Evolutionary conservation across 2,329 filamentous ascomycete genomes (phyloP).

Genomic region (Colletotrichum tropicicola): DNA sequence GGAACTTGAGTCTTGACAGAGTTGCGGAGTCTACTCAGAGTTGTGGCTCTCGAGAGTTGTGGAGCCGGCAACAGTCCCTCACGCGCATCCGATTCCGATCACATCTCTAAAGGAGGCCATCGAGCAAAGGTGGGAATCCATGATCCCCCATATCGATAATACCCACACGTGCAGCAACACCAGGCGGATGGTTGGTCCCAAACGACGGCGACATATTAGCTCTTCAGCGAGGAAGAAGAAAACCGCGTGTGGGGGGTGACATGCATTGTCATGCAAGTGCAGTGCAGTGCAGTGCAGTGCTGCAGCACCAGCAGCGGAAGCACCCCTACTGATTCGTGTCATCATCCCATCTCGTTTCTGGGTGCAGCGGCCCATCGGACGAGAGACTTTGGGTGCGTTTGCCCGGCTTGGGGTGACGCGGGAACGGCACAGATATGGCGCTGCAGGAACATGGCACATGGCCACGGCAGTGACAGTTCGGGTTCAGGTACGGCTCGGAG

Average conservation of each 20-base stretch:
- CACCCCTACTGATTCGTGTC: conserved; percentile 10
- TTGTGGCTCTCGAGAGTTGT: too few species aligned
- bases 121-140: neutral
- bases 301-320: neutral
- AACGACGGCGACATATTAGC: too few species aligned
- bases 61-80: neutral
- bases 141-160: conserved; percentile 1
- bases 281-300: neutral
- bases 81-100: conserved; percentile 5
- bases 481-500: neutral
- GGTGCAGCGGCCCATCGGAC: neutral
- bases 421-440: neutral
- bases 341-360: neutral
- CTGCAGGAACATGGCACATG: neutral
- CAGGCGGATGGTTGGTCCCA: neutral
- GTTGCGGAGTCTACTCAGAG: too few species aligned
- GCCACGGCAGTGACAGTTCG: too few species aligned
- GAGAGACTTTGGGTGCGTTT: neutral
- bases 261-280: conserved; percentile 16
- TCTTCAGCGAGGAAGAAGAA: too few species aligned
- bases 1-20: too few species aligned
- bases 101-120: neutral
- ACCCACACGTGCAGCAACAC: conserved; percentile 24
- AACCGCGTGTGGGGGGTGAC: too few species aligned
- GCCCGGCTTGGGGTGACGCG: neutral